Percentiles rank a stretch among this genome's conserved stretches.
Conservation (phyloP, 805 yeast genomes). For the Candida ovalis region DNA sequence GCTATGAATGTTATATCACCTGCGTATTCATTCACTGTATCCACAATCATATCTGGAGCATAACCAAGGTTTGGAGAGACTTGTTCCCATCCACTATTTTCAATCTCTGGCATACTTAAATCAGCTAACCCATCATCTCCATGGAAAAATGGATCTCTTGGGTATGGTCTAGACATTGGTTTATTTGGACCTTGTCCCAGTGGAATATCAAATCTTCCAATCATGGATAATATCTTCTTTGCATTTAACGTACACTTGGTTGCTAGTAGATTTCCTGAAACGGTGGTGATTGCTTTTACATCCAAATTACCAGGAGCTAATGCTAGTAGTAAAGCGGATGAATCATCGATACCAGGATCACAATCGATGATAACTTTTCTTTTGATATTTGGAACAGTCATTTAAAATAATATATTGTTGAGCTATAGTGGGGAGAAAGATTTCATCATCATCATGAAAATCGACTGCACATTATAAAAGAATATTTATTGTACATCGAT, state of each 20-base stretch:
- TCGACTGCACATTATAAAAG: neutral
- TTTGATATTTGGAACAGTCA: neutral
- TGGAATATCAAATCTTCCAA: constrained; percentile 17
- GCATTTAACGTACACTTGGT: constrained; percentile 20
- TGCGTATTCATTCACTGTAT: constrained; percentile 15
- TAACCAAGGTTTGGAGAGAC: constrained; percentile 7
- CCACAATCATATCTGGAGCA: constrained; percentile 22
- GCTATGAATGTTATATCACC: constrained; percentile 20
- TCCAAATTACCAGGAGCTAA: constrained; percentile 21
- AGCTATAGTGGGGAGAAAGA: neutral
- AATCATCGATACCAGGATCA: constrained; percentile 29
- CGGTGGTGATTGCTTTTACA: constrained; percentile 27
- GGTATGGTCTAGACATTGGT: constrained; percentile 24
- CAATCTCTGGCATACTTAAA: constrained; percentile 18
- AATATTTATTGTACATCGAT: no score
- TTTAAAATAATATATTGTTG: neutral
- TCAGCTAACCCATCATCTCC: constrained; percentile 26
- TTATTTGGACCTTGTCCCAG: constrained; percentile 28
- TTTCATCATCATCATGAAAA: neutral
- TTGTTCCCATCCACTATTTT: constrained; percentile 13
- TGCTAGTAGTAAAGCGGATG: constrained; percentile 23
- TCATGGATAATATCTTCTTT: constrained; percentile 21
- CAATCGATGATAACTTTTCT: constrained; percentile 24
- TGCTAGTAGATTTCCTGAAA: constrained; percentile 25
- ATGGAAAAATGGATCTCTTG: constrained; percentile 26